These are phyloP conservation scores for Magnusiomyces sp. DNA, from an alignment of 1,139 yeast genomes.

Conservation along the genomic window DNA sequence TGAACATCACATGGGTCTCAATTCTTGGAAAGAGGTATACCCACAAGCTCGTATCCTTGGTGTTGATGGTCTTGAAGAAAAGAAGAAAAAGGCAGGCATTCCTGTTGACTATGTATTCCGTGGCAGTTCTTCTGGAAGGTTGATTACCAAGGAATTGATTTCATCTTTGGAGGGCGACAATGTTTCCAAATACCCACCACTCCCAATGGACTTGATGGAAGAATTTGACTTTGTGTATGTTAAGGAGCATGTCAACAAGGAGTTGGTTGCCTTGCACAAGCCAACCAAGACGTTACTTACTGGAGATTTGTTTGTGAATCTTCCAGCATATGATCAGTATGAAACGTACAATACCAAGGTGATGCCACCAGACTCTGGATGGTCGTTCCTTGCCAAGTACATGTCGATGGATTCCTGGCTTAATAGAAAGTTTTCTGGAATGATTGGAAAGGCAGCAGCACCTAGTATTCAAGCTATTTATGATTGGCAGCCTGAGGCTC, in stretches of 20 bases:
- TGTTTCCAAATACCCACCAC: conserved; percentile 15
- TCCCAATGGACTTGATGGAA: conserved; percentile 25
- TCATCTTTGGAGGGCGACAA: conserved; percentile 2
- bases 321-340: conserved; percentile 41
- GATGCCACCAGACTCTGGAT: conserved; percentile 38
- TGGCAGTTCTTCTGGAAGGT: conserved; percentile 17
- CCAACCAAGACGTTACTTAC: conserved; percentile 41
- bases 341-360: conserved; percentile 26
- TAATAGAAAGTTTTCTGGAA: conserved; percentile 30
- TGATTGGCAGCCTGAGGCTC: conserved; percentile 41
- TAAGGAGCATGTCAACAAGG: conserved; percentile 48
- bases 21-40: conserved; percentile 40
- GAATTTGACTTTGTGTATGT: conserved; percentile 49
- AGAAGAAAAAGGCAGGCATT: conserved; percentile 27
- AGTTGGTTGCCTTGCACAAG: conserved; percentile 44
- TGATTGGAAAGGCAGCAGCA: conserved; percentile 22
- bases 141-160: conserved; percentile 16
- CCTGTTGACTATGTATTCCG: conserved; percentile 34
- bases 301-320: conserved; percentile 51
- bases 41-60: conserved; percentile 47
- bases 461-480: conserved; percentile 31
- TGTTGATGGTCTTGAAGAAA: conserved; percentile 35
- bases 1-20: conserved; percentile 32
- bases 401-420: conserved; percentile 32
- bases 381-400: conserved; percentile 33